Evolutionary conservation across 1,284 basidiomycete species (phyloP), one percentile per base, ranked within the genome.

Genomic region (Ustilago sp.): DNA sequence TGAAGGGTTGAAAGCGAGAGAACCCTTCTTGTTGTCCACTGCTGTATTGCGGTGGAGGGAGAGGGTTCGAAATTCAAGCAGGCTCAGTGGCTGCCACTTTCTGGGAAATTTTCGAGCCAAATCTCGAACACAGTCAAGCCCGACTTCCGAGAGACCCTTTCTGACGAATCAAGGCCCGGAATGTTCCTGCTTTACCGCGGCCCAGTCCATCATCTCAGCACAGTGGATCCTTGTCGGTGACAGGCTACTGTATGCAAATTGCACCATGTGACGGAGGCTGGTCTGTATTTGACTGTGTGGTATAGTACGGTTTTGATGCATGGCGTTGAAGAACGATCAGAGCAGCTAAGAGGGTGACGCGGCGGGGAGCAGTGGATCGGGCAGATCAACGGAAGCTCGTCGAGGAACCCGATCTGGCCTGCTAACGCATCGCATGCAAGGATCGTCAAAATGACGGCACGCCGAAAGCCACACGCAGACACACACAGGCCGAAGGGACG

Each of bases 121-220:
- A 28, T 51, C 28, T 50, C 28, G 45, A 48, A 31, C 45, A 35
- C 45, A 59, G 4, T 4, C 43, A 55, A 50, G 9, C 12, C 68
- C 68, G 68, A 70, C 34, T 70, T 38, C 59, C 68, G 68, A 61
- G 23, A 6, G 17, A 48, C 56, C 35, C 23, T 55, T 51, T 59
- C 68, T 70, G 68, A 70, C 68, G 62, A 70, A 70, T 56, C 68
- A 70, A 28, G 36, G 53, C 50, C 48, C 48, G 28, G 48, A 13
- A 13, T 19, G 3, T 45, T 32, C 34, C 38, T 55, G 6, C 8
- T 23, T 17, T 38, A 15, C 23, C 23, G 23, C 23, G 23, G 23
- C 23, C 23, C 23, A 28, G 23, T 28, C 23, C 3, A 28, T 28
- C 23, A 3, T 3, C 2, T 28, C 23, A 28, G 3, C 23, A 28